Evolutionary conservation across 108 stramenopile species (phyloP).

Genomic region (Skeletonema costatum): DNA sequence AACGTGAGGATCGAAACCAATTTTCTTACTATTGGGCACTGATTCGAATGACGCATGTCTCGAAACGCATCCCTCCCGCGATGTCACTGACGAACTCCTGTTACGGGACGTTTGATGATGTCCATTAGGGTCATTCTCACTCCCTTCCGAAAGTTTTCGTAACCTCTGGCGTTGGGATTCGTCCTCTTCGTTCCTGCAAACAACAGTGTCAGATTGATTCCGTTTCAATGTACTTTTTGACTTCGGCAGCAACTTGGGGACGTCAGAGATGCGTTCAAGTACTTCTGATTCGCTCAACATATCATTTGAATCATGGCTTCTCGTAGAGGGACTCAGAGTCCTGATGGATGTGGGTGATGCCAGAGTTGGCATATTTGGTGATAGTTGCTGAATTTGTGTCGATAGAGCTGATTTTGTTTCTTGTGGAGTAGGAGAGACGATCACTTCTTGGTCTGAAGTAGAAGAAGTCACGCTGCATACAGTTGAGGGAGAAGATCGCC

Average conservation of each 20-base stretch:
- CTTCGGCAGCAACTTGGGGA: conserved; percentile 12
- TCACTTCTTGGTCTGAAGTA: background rate
- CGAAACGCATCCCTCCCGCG: conserved; percentile 2
- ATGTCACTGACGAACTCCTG: background rate
- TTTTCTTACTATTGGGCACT: conserved; percentile 11
- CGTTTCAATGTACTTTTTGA: conserved; percentile 4
- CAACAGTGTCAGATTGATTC: conserved; percentile 32
- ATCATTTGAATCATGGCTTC: background rate
- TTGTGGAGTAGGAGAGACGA: background rate
- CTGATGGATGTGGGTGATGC: conserved; percentile 37
- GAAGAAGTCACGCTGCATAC: background rate
- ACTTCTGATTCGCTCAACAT: conserved; percentile 20
- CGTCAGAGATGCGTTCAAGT: conserved; percentile 9
- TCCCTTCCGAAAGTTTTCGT: conserved; percentile 1
- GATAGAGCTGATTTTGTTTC: background rate
- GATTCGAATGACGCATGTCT: conserved; percentile 45
- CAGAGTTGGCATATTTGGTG: conserved; percentile 13
- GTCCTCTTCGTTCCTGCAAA: conserved; percentile 13
- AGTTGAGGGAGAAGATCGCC: background rate
- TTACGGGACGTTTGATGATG: background rate
- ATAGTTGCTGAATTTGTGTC: background rate
- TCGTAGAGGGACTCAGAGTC: conserved; percentile 1
- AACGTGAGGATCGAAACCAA: conserved; percentile 49
- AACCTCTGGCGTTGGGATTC: conserved; percentile 12
- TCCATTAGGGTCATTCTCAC: background rate